Evolutionary conservation across 1,284 basidiomycete species (phyloP), one percentile per base, ranked within the genome.

Genomic region (Cryptococcus jaspeensis): DNA sequence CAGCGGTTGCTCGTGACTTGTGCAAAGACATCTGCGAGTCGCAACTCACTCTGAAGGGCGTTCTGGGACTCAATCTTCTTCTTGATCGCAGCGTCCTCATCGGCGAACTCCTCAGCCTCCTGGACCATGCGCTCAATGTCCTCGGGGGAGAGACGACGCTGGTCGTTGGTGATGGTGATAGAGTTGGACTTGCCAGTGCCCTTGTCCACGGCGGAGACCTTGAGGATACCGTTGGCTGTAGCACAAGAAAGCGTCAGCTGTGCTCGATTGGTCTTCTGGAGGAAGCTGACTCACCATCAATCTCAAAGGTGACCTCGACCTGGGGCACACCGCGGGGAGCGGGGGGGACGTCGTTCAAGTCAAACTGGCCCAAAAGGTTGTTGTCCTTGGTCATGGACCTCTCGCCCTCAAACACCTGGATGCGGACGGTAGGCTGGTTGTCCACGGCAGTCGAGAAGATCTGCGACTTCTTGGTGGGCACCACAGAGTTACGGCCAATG

Each of bases 371-470:
- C 63, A 99, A 88, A 54, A 89, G 84, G 83, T 96, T 94, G 87
- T 97, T 97, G 82, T 98, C 92, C 85, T 94, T 94, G 71, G 93
- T 96, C 76, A 95, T 81, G 46, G 91, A 87, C 77, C 92, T 90
- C 81, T 96, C 92, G 78, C 93, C 92, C 83, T 96, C 92, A 74
- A 83, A 96, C 59, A 97, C 92, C 71, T 82, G 80, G 78, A 95
- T 94, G 57, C 90, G 78, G 64, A 94, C 91, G 38, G 88, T 90
- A 43, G 88, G 89, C 80, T 94, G 92, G 83, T 95, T 95, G 78
- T 95, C 92, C 59, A 90, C 89, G 47, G 90, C 91, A 50, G 92
- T 99, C 20, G 92, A 96, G 87, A 98, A 98, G 81, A 95, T 95
- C 81, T 97, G 92, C 60, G 87, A 87, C 84, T 99, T 98, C 84